Base-by-base conservation (phyloP, 75 land plant genomes). In the Gnetum montanum region DNA sequence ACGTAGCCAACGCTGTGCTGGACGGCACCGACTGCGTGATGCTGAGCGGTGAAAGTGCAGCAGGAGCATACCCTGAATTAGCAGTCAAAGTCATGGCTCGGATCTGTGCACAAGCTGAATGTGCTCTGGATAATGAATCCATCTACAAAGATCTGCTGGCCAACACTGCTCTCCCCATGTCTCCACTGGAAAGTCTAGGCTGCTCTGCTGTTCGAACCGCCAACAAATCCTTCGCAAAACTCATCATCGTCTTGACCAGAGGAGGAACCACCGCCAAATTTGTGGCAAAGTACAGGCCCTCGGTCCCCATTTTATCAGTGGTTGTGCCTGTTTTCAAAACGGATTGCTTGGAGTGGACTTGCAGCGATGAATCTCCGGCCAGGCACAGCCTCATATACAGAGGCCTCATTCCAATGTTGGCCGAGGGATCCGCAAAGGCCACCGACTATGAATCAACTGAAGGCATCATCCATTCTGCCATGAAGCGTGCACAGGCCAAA, bases 11-110 rank as follows among this genome's bases (percentile, higher is more conserved):
- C 58, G 90, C 90, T 52, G 90, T 88, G 38, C 77, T 88, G 11
- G 94, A 85, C 63, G 92, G 92, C 7, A 88, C 82, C 31, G 92
- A 84, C 35, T 73, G 80, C 63, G 92, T 88, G 20, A 88, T 88
- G 90, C 80, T 88, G 10, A 84, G 90, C 74, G 96, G 96, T 13
- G 96, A 90, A 58, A 90, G 84, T 54, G 91, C 96, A 36, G 91
- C 86, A 57, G 96, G 93, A 25, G 72, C 87, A 1, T 90, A 90
- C 49, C 96, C 96, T 18, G 87, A 82, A 53, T 28, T 74, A 19
- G 96, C 92, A 24, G 92, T 90, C 18, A 83, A 83, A 65, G 79
- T 74, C 50, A 90, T 90, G 96, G 68, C 92, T n/a, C 67, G 73
- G 18, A 90, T 90, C 22, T 90, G 96, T 37, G 60, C 73, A 10